phyloP scores from a whole-genome alignment of 2,329 filamentous ascomycete genomes.

The Tolypocladium paradoxum region DNA sequence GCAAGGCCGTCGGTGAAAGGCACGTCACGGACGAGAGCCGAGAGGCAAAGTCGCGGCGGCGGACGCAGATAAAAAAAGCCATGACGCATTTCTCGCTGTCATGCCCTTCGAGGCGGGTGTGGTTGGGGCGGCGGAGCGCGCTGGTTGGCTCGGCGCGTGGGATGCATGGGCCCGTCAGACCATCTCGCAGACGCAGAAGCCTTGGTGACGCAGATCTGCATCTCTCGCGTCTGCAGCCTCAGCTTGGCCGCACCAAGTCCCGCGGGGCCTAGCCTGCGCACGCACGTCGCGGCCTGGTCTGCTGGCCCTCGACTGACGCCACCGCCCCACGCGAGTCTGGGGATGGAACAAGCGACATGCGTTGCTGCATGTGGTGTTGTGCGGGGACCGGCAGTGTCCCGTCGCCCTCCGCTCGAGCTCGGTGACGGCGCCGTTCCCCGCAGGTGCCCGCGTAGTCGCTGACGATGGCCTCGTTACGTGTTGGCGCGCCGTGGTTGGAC shows the following conservation, averaged over 20 bases:
- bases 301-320: background rate
- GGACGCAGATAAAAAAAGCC: slow-evolving; percentile 1
- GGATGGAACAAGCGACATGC: background rate
- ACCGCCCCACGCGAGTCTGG: background rate
- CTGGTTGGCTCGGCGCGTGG: slow-evolving; percentile 2
- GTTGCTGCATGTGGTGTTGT: background rate
- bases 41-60: background rate
- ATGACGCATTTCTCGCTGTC: slow-evolving; percentile 20
- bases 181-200: background rate
- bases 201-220: background rate
- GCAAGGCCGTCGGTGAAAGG: background rate
- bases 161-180: background rate
- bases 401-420: too few species aligned
- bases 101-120: slow-evolving; percentile 4
- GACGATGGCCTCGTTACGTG: background rate
- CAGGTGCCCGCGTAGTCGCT: background rate
- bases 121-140: background rate
- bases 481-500: background rate
- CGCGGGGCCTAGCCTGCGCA: background rate
- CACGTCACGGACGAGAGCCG: background rate
- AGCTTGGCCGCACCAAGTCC: background rate
- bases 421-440: too few species aligned
- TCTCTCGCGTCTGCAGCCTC: background rate
- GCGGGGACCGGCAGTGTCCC: background rate
- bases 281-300: background rate